A percentile compares a stretch with the other conserved stretches of the same genome.
Evolutionary conservation across 2,329 filamentous ascomycete species (phyloP).

Genomic region (Botryotinia calthae): DNA sequence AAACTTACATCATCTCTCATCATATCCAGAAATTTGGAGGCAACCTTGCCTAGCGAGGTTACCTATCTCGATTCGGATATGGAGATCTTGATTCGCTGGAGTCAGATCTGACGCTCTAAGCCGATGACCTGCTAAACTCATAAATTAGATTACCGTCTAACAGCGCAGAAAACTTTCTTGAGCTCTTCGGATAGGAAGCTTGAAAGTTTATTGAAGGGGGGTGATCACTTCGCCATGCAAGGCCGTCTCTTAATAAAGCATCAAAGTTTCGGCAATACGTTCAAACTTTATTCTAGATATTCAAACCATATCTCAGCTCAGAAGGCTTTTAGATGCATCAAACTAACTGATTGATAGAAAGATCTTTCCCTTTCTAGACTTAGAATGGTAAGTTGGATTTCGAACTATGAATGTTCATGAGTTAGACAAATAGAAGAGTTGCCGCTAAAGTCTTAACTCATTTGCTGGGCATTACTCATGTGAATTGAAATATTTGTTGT

Average conservation of each 20-base stretch:
- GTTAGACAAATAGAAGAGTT: background rate
- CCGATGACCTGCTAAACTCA: background rate
- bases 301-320: rapidly evolving
- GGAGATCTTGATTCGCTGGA: background rate
- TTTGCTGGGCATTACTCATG: background rate
- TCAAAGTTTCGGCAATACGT: background rate
- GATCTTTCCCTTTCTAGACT: background rate
- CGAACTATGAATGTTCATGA: background rate
- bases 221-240: background rate
- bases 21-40: background rate
- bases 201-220: background rate
- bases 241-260: background rate
- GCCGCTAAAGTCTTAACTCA: background rate
- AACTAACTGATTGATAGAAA: no score
- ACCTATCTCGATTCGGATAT: background rate
- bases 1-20: background rate
- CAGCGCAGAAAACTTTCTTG: background rate
- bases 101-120: background rate
- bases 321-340: no score
- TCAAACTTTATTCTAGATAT: background rate
- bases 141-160: background rate
- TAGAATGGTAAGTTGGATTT: background rate
- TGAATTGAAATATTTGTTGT: background rate
- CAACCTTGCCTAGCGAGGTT: background rate
- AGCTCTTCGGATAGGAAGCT: background rate